Evolutionary conservation across 139 green algal genomes (phyloP).

Genomic region (Yamagishiella unicocca): DNA sequence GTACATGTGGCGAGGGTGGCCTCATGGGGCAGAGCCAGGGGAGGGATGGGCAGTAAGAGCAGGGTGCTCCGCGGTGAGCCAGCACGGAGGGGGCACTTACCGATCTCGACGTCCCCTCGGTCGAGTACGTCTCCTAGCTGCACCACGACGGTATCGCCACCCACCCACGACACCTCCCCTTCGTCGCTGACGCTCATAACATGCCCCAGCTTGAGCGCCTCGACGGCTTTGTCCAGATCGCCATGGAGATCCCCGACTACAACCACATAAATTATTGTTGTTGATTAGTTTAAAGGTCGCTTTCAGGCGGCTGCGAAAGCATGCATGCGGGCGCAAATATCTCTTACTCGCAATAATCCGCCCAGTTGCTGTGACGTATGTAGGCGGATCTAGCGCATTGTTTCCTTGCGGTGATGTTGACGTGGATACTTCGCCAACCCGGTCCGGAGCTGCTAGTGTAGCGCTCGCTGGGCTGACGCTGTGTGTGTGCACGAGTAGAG

Average conservation of each 20-base stretch:
- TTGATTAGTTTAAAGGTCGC: background rate
- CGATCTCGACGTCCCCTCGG: conserved; percentile 90
- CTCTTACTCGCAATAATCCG: conserved; percentile 84
- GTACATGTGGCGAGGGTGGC: too few relatives aligned
- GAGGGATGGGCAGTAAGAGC: too few relatives aligned
- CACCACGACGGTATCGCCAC: conserved; percentile 88
- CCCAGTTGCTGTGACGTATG: conserved; percentile 78
- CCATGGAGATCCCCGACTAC: conserved; percentile 94
- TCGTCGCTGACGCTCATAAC: conserved; percentile 69
- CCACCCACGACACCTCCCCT: conserved; percentile 76
- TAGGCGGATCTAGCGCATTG: conserved; percentile 65
- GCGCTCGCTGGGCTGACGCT: conserved; percentile 29
- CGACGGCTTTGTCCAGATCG: conserved; percentile 87
- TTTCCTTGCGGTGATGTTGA: background rate
- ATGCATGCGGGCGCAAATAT: background rate
- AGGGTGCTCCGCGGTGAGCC: too few relatives aligned
- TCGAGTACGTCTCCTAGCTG: conserved; percentile 95
- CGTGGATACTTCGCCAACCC: conserved; percentile 13
- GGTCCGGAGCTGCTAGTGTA: conserved; percentile 30
- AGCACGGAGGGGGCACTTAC: conserved; percentile 52
- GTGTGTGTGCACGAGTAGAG: conserved; percentile 8
- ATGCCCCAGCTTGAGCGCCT: conserved; percentile 77
- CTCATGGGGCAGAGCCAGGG: too few relatives aligned
- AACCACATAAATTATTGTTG: background rate
- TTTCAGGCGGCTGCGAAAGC: background rate